Percentiles rank a stretch among this genome's conserved stretches.
Conservation (phyloP, 139 green algal genomes). For the Micractinium conductrix region DNA sequence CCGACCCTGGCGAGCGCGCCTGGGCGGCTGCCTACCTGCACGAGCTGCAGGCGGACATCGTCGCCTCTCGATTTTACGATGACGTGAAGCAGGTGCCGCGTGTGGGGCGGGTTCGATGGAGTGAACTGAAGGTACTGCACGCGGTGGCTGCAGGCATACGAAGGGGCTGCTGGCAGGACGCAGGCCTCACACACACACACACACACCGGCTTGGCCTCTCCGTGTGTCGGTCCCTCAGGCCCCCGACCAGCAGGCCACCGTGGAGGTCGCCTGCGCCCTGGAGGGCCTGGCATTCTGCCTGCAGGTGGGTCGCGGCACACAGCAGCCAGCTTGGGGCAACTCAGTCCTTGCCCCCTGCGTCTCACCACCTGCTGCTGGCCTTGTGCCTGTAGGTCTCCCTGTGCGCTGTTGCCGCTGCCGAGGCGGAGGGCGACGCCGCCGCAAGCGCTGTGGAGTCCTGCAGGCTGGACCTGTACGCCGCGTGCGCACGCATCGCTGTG, state of each 20-base stretch:
- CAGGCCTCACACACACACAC: too few species aligned
- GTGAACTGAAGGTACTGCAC: conserved; percentile 31
- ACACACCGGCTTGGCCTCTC: neutral
- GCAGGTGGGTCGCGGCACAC: too few species aligned
- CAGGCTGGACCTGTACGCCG: conserved; percentile 5
- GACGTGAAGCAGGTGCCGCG: neutral
- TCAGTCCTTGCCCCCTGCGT: too few species aligned
- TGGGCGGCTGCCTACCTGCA: neutral
- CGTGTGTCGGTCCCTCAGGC: neutral
- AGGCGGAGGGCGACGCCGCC: neutral
- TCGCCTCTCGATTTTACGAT: neutral
- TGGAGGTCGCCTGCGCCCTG: conserved; percentile 15
- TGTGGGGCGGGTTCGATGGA: neutral
- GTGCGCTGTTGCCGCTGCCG: too few species aligned
- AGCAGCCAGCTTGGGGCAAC: too few species aligned
- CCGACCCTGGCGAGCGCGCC: neutral
- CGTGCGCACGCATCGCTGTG: neutral
- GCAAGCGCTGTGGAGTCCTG: neutral
- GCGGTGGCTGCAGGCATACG: too few species aligned
- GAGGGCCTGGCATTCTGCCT: conserved; percentile 62
- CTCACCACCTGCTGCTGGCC: too few species aligned
- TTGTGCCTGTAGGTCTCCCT: too few species aligned
- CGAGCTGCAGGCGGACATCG: neutral
- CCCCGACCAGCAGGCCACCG: neutral
- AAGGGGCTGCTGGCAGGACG: too few species aligned